Evolutionary conservation across 495 filamentous ascomycete species (phyloP), one percentile per base, ranked within the genome.

Genomic region (Podospora australis): DNA sequence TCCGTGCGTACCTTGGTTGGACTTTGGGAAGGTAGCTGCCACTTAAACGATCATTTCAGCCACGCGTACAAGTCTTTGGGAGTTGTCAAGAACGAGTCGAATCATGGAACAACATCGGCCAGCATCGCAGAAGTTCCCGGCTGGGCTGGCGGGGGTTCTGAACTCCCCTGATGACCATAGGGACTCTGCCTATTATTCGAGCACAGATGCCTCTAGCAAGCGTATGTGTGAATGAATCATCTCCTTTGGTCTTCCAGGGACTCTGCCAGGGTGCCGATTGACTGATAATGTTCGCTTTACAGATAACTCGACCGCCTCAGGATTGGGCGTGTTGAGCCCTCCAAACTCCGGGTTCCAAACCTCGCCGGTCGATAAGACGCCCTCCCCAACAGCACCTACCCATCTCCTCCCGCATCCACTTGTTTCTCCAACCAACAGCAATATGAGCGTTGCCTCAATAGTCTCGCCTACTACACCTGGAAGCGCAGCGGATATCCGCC

Each of bases 361-460:
- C 21, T 69, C 74, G 0, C 65, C 59, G 16, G 58, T 67, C 16
- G 74, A 78, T 47, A 78, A 78, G 54, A 78, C 76, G 6, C 76
- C 76, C 4, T 79, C 76, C 1, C 76, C 70, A 0, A 64, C 74
- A 2, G 62, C 70, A 6, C 62, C 66, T 3, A 54, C 60, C 16
- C 68, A 67, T 45, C 57, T 69, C 25, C 52, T 70, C 5, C 69
- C 70, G 1, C 73, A 66, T 14, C 59, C 76, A 2, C 52, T 77
- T 1, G 66, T 72, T 16, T 74, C 73, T 2, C 70, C 75, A 6
- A 55, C 70, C 16, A 63, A 67, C 17, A 61, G 66, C 39, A 68
- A 70, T 44, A 79, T 79, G 77, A 78, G 74, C 44, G 74, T 78
- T 24, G 71, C 75, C 13, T 73, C 74, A 2, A 78, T 80, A 60